phyloP scores from a whole-genome alignment of 2,329 filamentous ascomycete genomes.

The Zymoseptoria tritici region DNA sequence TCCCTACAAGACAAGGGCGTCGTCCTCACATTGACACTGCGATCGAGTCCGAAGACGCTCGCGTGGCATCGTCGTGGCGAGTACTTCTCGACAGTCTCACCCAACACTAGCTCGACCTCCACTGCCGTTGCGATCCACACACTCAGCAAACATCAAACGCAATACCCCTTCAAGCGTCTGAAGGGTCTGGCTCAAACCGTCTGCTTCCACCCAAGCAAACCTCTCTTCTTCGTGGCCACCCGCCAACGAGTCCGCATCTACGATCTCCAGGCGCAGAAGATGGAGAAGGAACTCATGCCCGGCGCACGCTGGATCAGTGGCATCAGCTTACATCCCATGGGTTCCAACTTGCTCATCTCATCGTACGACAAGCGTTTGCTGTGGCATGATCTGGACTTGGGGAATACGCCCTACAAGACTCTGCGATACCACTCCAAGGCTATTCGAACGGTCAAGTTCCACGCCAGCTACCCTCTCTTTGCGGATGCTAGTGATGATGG shows the following conservation, averaged over 20 bases:
- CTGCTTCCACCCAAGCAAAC: constrained; percentile 88
- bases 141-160: constrained; percentile 86
- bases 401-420: constrained; percentile 86
- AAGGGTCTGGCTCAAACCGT: constrained; percentile 76
- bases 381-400: constrained; percentile 95
- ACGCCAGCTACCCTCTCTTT: constrained; percentile 72
- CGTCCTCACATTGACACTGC: constrained; percentile 70
- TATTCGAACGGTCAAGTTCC: constrained; percentile 81
- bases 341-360: constrained; percentile 88
- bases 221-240: constrained; percentile 92
- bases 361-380: constrained; percentile 89
- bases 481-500: constrained; percentile 94
- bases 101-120: constrained; percentile 56
- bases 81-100: constrained; percentile 87
- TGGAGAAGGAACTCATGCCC: constrained; percentile 87
- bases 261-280: constrained; percentile 82
- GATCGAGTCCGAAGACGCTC: constrained; percentile 64
- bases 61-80: constrained; percentile 92
- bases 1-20: constrained; percentile 71
- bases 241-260: constrained; percentile 90
- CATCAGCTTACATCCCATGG: constrained; percentile 86
- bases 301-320: constrained; percentile 91
- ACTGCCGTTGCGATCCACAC: constrained; percentile 90
- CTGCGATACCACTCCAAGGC: constrained; percentile 90
- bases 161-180: constrained; percentile 79